Conservation (phyloP, 257 asterid genomes). For the Ajuga chamaepitys region DNA sequence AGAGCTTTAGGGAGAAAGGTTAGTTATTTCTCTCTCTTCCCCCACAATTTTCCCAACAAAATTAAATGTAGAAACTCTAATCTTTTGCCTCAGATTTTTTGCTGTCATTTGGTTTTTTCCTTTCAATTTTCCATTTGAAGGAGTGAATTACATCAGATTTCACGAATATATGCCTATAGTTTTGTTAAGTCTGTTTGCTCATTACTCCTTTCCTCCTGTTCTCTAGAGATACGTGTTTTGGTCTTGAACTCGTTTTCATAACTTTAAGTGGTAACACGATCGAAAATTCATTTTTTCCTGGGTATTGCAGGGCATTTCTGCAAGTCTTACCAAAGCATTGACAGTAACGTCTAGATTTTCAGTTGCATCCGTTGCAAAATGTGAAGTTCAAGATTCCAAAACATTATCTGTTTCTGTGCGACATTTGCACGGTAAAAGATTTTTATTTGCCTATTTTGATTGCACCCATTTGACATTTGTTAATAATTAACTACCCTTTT, state of each 20-base stretch:
- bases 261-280: neutral
- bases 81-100: neutral
- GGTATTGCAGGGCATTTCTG: constrained; percentile 44
- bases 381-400: constrained; percentile 31
- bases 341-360: constrained; percentile 27
- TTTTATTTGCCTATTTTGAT: neutral
- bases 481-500: neutral
- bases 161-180: neutral
- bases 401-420: constrained; percentile 27
- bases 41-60: neutral
- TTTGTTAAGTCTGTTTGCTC: no score
- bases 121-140: neutral
- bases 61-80: neutral
- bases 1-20: constrained; percentile 63
- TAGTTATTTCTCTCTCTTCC: neutral
- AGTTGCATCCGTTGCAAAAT: constrained; percentile 30
- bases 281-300: neutral
- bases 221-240: neutral
- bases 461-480: neutral
- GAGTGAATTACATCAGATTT: neutral
- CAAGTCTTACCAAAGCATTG: constrained; percentile 37
- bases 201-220: neutral
- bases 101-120: neutral
- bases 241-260: no score
- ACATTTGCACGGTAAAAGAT: constrained; percentile 42